Base-by-base conservation (phyloP, 2,329 filamentous ascomycete species). In the Elsinoe batatas region DNA sequence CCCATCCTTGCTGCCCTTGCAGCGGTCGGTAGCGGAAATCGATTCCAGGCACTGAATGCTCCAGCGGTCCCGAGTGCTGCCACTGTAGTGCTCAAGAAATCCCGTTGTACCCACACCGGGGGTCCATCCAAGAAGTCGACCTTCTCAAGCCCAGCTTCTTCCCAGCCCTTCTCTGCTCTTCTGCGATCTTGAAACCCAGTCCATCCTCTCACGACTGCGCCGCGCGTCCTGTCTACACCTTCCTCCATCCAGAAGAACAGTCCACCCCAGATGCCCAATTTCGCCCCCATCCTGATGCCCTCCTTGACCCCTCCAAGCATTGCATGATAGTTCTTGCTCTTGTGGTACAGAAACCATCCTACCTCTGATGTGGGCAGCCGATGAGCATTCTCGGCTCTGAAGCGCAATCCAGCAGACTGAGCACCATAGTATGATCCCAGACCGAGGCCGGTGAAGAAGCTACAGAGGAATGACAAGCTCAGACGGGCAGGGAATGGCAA, bases 281-380 rank as follows among this genome's bases (percentile, higher is more conserved):
- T 83, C 32, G 74, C 68, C 1, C 86, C 90, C 78, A 93, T 88
- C 61, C 79, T 83, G 50, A 88, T 63, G 0, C 89, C 93, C 65
- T 95, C 89, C 53, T 81, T 81, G 15, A 94, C 74, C 0, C 87
- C 91, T 5, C 86, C 87, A 18, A 86, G 79, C 64, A 88, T 84
- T 53, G 86, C 80, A 64, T 89, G 83, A 74, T 98, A 97, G 71
- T 95, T 97, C 72, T 97, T 97, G 68, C 83, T 88, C 73, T 96
- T 96, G 76, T 97, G 91, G 71, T 98, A 98, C n/a, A 97, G 80
- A 68, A 91, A 98, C 93, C 93, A 98, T 15, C 90, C 91, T 1
- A 84, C 82, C 22, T 88, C 84, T 1, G 84, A 84, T 3, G 81
- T 83, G 17, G 93, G 93, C 59, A 96, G 82, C 61, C 91, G 87